Percentiles rank a stretch among this genome's conserved stretches.
Conservation (phyloP, 1,284 basidiomycete genomes). For the Rhizopogon parksii region DNA sequence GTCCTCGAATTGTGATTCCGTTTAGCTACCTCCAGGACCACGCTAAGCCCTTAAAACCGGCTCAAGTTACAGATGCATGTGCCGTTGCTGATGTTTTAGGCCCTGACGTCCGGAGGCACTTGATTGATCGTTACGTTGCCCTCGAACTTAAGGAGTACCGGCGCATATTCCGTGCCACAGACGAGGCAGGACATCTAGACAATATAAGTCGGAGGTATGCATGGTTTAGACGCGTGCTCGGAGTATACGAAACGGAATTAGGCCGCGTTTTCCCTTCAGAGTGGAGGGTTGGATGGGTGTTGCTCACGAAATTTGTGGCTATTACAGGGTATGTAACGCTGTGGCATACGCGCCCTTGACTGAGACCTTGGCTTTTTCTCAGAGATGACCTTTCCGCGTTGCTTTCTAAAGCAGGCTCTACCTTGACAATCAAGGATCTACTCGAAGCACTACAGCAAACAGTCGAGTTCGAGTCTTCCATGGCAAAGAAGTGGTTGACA, state of each 20-base stretch:
- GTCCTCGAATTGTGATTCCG: conserved; percentile 6
- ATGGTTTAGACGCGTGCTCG: conserved; percentile 92
- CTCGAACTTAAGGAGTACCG: conserved; percentile 95
- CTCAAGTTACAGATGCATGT: conserved; percentile 72
- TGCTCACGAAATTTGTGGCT: conserved; percentile 79
- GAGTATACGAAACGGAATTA: conserved; percentile 84
- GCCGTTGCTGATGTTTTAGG: conserved; percentile 83
- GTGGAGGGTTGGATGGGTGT: conserved; percentile 79
- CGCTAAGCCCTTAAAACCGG: conserved; percentile 56
- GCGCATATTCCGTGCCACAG: conserved; percentile 86
- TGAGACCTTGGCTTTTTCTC: background rate
- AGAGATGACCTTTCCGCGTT: conserved; percentile 68
- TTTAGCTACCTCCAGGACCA: conserved; percentile 74
- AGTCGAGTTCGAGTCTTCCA: conserved; percentile 77
- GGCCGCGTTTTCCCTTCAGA: conserved; percentile 73
- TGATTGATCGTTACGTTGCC: conserved; percentile 87
- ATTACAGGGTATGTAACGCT: conserved; percentile 62
- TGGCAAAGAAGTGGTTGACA: conserved; percentile 73
- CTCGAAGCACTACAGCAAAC: conserved; percentile 83
- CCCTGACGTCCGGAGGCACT: conserved; percentile 68
- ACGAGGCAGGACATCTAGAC: conserved; percentile 95
- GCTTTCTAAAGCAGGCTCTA: conserved; percentile 63
- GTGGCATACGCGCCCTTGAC: background rate
- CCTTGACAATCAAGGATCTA: conserved; percentile 68
- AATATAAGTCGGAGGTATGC: conserved; percentile 91